Evolutionary conservation across 129 eudicot species (phyloP).

Genomic region (Chrysanthemum makinoi): DNA sequence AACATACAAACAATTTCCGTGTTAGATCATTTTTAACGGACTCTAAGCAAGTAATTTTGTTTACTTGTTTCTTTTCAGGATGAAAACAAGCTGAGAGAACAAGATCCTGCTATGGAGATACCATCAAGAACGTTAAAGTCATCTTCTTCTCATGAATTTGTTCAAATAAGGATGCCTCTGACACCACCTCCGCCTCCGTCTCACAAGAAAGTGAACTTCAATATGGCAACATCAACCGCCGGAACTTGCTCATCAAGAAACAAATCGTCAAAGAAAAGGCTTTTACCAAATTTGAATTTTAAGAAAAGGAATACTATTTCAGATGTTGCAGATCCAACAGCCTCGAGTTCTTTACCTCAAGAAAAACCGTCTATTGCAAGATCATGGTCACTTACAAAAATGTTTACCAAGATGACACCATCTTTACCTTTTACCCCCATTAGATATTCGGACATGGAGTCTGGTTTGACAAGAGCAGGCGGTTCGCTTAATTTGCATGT

Average conservation of each 20-base stretch:
- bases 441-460: constrained; percentile 40
- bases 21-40: not conserved
- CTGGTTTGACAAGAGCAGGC: constrained; percentile 38
- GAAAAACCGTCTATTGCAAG: constrained; percentile 56
- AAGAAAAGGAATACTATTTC: constrained; percentile 40
- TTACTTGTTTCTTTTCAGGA: constrained; percentile 20
- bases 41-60: not conserved
- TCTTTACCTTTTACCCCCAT: constrained; percentile 58
- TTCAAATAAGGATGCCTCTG: constrained; percentile 60
- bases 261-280: constrained; percentile 43
- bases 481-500: constrained; percentile 44
- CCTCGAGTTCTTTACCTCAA: constrained; percentile 35
- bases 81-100: constrained; percentile 40
- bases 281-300: constrained; percentile 53
- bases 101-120: constrained; percentile 54
- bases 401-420: constrained; percentile 64
- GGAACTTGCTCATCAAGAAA: constrained; percentile 47
- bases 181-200: constrained; percentile 46
- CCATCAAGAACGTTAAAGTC: constrained; percentile 53
- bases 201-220: constrained; percentile 68
- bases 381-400: constrained; percentile 74
- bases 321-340: constrained; percentile 32
- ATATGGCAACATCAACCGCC: constrained; percentile 29
- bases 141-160: constrained; percentile 50
- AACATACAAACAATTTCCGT: not conserved